Evolutionary conservation across 106 monocot species (phyloP), one percentile per base, ranked within the genome.

Genomic region (Acorus calamus): DNA sequence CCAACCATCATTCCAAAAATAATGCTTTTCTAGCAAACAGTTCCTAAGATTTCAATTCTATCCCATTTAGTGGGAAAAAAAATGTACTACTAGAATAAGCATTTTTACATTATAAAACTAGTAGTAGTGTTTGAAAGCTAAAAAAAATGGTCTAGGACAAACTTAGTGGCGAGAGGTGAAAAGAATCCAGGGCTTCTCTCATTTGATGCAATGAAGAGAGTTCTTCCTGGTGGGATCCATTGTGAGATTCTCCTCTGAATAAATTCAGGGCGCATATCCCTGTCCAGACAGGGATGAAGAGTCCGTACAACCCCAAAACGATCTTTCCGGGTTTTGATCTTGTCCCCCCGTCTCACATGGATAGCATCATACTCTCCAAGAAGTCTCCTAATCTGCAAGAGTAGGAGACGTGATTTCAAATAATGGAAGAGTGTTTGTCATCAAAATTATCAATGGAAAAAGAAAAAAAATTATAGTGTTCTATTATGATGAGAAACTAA

Each of bases 331-430:
- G 69, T 91, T 65, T 96, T 96, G 14, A 96, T 72, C 63, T 78
- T 84, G 64, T 96, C 94, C 50, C 94, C 94, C 69, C 94, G 81
- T 12, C 94, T 80, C 11, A 96, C 94, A 77, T 96, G 94, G 72
- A 87, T 87, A 61, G 90, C 90, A 80, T 96, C 94, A 78, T 96
- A 96, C 62, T 90, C 94, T 47, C 90, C 90, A 74, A 96, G 82
- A 8, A 76, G 63, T 4, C 28, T 69, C 78, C 74, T 96, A 50
- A 96, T 96, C 92, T 92, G 67, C 28, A 28, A 28, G 28, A 28
- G 28, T 0, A 28, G 28, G 28, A 28, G 28, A 28, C 28, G 0
- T 28, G 28, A 28, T 28, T 28, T 28, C 28, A 28, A 28, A 28
- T 28, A 28, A 28, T 28, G 28, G 28, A 28, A 28, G 28, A 28